Evolutionary conservation across 2,329 filamentous ascomycete species (phyloP).

Genomic region (Chrysoporthe puriensis): DNA sequence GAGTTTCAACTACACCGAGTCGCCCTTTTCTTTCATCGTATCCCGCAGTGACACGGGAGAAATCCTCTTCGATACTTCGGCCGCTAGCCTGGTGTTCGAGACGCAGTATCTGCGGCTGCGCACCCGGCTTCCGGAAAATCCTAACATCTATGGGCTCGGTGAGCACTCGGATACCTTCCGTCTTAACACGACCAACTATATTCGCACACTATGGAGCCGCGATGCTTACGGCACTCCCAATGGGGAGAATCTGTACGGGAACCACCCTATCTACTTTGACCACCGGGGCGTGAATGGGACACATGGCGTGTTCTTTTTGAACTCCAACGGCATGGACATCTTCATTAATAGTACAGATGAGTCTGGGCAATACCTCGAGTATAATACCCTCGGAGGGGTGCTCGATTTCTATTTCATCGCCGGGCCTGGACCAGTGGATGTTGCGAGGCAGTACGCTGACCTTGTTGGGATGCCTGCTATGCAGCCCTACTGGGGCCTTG

Average conservation of each 20-base stretch:
- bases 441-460: constrained; percentile 62
- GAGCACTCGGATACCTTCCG: constrained; percentile 75
- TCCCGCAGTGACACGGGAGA: constrained; percentile 46
- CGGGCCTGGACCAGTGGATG: constrained; percentile 61
- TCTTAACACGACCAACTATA: constrained; percentile 70
- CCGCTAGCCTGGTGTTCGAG: constrained; percentile 71
- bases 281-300: constrained; percentile 61
- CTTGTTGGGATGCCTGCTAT: constrained; percentile 61
- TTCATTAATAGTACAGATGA: constrained; percentile 67
- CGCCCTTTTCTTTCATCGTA: constrained; percentile 47
- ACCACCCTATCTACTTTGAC: constrained; percentile 77
- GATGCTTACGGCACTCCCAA: constrained; percentile 66
- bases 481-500: constrained; percentile 68
- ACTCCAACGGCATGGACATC: constrained; percentile 78
- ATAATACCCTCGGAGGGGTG: constrained; percentile 77
- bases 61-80: constrained; percentile 71
- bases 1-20: constrained; percentile 40
- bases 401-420: constrained; percentile 72
- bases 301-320: constrained; percentile 70
- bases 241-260: constrained; percentile 71
- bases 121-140: constrained; percentile 68
- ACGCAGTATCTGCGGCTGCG: constrained; percentile 76
- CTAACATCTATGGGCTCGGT: constrained; percentile 77
- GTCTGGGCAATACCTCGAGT: constrained; percentile 72
- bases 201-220: constrained; percentile 70